phyloP scores from a whole-genome alignment of 257 asterid genomes.

The Parsonsia alboflavescens region DNA sequence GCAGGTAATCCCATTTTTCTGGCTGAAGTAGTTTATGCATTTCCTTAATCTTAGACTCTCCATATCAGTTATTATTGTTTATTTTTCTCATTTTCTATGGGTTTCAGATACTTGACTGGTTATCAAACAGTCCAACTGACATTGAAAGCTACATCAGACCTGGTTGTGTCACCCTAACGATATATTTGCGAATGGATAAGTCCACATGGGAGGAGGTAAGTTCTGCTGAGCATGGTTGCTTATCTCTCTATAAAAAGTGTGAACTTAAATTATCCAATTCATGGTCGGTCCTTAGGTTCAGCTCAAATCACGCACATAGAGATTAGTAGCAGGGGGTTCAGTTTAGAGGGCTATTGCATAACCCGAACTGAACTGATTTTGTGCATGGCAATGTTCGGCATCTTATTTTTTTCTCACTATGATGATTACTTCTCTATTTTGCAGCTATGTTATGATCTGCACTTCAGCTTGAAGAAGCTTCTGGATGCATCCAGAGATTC shows the following conservation, averaged over 20 bases:
- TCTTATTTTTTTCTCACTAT: background rate
- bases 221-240: slow-evolving; percentile 6
- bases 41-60: background rate
- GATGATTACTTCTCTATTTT: slow-evolving; percentile 19
- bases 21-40: slow-evolving; percentile 1
- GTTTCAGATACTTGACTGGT: slow-evolving; percentile 91
- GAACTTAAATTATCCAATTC: background rate
- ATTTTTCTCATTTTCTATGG: slow-evolving; percentile 5
- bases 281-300: background rate
- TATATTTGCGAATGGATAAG: slow-evolving; percentile 72
- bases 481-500: slow-evolving; percentile 60
- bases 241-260: background rate
- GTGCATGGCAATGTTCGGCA: background rate
- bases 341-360: background rate
- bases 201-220: slow-evolving; percentile 76
- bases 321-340: background rate
- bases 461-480: slow-evolving; percentile 70
- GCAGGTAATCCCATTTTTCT: slow-evolving; percentile 51
- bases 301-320: slow-evolving; percentile 9
- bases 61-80: background rate
- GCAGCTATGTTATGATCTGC: slow-evolving; percentile 67
- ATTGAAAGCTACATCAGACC: slow-evolving; percentile 94
- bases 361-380: background rate
- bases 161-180: slow-evolving; percentile 80
- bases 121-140: slow-evolving; percentile 83